These are phyloP conservation scores for Tilletiaria anomala DNA, from an alignment of 1,284 basidiomycete genomes.

Conservation along the genomic window DNA sequence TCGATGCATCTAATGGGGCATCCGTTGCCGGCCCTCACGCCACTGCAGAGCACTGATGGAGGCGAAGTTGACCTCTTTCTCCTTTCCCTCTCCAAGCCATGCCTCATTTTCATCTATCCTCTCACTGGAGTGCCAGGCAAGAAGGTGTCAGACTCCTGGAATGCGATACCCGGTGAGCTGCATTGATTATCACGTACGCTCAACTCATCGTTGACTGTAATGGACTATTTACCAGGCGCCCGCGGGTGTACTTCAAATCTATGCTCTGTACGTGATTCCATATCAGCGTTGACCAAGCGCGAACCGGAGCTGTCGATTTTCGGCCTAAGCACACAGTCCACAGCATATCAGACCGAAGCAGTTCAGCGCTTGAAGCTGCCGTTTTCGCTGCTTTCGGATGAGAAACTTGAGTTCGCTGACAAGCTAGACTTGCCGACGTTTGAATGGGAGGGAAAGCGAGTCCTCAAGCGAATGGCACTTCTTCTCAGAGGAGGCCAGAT, in stretches of 20 bases:
- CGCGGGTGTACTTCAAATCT: constrained; percentile 16
- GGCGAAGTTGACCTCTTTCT: too few species aligned
- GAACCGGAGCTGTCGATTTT: constrained; percentile 18
- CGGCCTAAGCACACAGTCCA: constrained; percentile 18
- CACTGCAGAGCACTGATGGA: too few species aligned
- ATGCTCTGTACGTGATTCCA: constrained; percentile 7
- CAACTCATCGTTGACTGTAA: too few species aligned
- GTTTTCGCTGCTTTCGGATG: constrained; percentile 15
- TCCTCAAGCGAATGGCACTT: constrained; percentile 18
- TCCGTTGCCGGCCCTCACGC: too few species aligned
- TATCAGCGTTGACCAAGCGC: constrained; percentile 6
- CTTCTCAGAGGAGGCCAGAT: constrained; percentile 25
- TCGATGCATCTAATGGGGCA: too few species aligned
- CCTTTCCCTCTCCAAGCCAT: too few species aligned
- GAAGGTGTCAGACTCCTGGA: too few species aligned
- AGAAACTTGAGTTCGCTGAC: constrained; percentile 3
- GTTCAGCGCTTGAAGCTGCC: constrained; percentile 2
- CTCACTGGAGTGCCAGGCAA: too few species aligned
- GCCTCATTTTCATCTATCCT: too few species aligned
- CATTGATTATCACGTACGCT: too few species aligned
- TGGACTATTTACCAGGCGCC: too few species aligned
- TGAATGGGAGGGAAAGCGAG: constrained; percentile 6
- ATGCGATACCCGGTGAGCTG: too few species aligned
- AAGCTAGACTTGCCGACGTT: constrained; percentile 19
- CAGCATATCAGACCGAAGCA: constrained; percentile 7